Percentiles rank a stretch among this genome's conserved stretches.
phyloP scores from a whole-genome alignment of 352 stramenopile genomes.

The Phytophthora nicotianae region DNA sequence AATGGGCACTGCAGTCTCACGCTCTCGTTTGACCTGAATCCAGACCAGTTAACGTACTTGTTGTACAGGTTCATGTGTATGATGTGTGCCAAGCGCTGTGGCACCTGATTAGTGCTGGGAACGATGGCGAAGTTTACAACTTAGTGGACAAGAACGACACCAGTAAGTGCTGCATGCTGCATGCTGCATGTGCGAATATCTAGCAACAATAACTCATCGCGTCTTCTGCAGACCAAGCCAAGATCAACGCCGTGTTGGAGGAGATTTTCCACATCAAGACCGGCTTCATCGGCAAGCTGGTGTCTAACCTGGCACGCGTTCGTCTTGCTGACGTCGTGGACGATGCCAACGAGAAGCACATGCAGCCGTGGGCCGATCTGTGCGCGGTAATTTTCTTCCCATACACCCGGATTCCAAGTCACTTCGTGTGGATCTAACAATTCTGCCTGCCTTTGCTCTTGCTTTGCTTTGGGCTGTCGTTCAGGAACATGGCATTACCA shows the following conservation, averaged over 20 bases:
- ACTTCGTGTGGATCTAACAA: constrained; percentile 4
- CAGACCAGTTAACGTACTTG: constrained; percentile 1
- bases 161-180: constrained; percentile 48
- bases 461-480: constrained; percentile 7
- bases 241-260: constrained; percentile 78
- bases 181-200: too few relatives aligned
- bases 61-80: constrained; percentile 69
- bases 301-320: constrained; percentile 83
- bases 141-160: constrained; percentile 89
- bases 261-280: constrained; percentile 85
- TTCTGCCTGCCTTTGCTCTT: constrained; percentile 19
- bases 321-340: constrained; percentile 83
- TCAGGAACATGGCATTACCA: constrained; percentile 77
- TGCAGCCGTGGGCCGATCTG: constrained; percentile 88
- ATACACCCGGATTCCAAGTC: constrained; percentile 4
- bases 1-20: background rate
- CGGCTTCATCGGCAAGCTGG: constrained; percentile 85
- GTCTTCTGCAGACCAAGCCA: constrained; percentile 61
- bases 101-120: constrained; percentile 65
- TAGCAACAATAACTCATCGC: constrained; percentile 10
- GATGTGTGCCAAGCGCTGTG: constrained; percentile 83
- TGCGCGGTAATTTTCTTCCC: constrained; percentile 47
- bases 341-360: constrained; percentile 91
- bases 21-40: background rate
- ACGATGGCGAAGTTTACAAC: constrained; percentile 77